phyloP scores from a whole-genome alignment of 75 land plant species.

The Selaginella moellendorffii region DNA sequence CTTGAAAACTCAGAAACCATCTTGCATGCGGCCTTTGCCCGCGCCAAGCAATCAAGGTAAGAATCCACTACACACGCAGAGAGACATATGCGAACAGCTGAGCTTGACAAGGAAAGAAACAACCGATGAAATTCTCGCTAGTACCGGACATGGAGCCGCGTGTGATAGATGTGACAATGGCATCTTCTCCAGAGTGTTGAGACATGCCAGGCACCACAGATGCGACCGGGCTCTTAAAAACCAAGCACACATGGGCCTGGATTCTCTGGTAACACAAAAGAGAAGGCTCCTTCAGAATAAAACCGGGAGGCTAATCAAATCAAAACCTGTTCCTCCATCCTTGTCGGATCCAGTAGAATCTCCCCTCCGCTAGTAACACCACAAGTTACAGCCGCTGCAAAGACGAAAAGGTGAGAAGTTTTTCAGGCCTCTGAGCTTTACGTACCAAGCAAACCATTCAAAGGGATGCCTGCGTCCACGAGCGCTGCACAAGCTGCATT shows the following conservation, averaged over 20 bases:
- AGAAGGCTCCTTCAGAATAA: background rate
- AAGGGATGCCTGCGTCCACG: constrained; percentile 79
- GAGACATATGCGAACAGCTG: constrained; percentile 4
- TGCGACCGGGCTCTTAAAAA: constrained; percentile 43
- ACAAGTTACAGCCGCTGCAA: constrained; percentile 63
- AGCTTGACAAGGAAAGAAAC: background rate
- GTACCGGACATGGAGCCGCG: constrained; percentile 68
- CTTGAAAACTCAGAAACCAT: constrained; percentile 58
- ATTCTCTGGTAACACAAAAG: constrained; percentile 35
- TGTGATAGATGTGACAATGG: constrained; percentile 60
- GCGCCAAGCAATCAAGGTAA: constrained; percentile 54
- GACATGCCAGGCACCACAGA: constrained; percentile 32
- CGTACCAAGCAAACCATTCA: constrained; percentile 66
- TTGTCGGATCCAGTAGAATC: constrained; percentile 65
- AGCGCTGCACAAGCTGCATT: constrained; percentile 90
- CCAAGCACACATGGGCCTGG: constrained; percentile 45
- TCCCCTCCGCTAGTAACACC: constrained; percentile 40
- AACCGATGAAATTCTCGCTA: background rate
- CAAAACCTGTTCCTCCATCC: constrained; percentile 60
- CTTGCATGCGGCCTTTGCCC: constrained; percentile 53
- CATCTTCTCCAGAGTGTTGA: constrained; percentile 33
- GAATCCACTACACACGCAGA: constrained; percentile 35
- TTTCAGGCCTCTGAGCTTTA: background rate
- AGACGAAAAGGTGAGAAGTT: background rate
- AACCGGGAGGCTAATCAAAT: background rate